Evolutionary conservation across 768 basidiomycete genomes (phyloP).

Genomic region (Rhizopogon salebrosus): DNA sequence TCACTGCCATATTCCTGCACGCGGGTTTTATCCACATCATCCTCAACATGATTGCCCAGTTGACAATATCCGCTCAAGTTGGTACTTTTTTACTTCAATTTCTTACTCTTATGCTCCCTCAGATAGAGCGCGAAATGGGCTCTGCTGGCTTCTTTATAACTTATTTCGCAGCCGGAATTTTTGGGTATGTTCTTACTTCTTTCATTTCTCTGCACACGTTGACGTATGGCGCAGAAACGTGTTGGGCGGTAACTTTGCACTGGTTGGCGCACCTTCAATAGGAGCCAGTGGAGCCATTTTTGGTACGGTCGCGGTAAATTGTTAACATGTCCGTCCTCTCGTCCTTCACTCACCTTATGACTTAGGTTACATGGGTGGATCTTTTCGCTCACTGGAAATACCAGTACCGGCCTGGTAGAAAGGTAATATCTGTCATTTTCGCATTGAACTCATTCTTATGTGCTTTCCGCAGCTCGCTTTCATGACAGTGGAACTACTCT

Average conservation of each 20-base stretch:
- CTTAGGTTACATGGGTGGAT: constrained; percentile 78
- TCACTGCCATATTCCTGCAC: constrained; percentile 87
- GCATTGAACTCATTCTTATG: background rate
- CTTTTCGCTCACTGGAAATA: constrained; percentile 90
- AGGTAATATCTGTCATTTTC: constrained; percentile 37
- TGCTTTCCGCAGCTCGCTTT: constrained; percentile 55
- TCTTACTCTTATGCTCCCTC: constrained; percentile 5
- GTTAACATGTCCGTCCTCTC: background rate
- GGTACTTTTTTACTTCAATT: background rate
- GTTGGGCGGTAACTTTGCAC: constrained; percentile 88
- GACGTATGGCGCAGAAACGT: constrained; percentile 51
- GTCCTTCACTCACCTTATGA: background rate
- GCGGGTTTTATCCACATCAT: constrained; percentile 93
- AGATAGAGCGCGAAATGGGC: constrained; percentile 92
- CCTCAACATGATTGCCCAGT: constrained; percentile 87
- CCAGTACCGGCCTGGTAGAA: constrained; percentile 75
- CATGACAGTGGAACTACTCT: constrained; percentile 80
- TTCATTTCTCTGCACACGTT: background rate
- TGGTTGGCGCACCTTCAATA: constrained; percentile 83
- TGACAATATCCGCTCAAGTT: constrained; percentile 75
- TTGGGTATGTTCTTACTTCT: constrained; percentile 53
- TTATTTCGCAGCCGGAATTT: constrained; percentile 89
- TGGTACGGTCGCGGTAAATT: constrained; percentile 69
- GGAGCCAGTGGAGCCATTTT: constrained; percentile 95
- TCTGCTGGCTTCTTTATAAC: constrained; percentile 78